Percentiles rank a stretch among this genome's conserved stretches.
Evolutionary conservation across 75 land plant species (phyloP).

Genomic region (Sequoia sempervirens): DNA sequence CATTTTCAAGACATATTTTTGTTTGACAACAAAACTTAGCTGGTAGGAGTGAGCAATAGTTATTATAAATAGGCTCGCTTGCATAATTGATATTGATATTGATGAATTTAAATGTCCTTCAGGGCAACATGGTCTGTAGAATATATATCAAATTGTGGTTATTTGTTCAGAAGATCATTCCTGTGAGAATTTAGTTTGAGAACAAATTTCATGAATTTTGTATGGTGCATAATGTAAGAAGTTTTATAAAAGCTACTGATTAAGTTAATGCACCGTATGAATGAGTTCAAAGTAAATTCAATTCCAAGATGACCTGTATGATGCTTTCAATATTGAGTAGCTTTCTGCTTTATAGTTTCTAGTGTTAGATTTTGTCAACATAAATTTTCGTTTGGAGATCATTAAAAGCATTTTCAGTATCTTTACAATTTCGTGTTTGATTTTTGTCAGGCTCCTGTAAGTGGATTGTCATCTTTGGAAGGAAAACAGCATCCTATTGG

Average conservation of each 20-base stretch:
- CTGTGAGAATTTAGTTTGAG: not conserved
- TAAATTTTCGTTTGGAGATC: not conserved
- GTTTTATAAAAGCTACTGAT: not conserved
- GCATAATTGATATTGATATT: not conserved
- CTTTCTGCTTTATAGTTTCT: not conserved
- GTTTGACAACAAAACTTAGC: not conserved
- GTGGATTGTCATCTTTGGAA: slow-evolving; percentile 10
- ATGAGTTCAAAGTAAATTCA: not conserved
- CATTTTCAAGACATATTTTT: not conserved
- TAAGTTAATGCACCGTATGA: not conserved
- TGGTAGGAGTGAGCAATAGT: not conserved
- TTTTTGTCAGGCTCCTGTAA: slow-evolving; percentile 5
- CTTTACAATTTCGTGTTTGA: not conserved
- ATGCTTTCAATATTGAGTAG: not conserved
- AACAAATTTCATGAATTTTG: not conserved
- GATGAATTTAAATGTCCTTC: not conserved
- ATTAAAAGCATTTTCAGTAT: not conserved
- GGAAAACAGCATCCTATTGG: not conserved
- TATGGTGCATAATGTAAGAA: not conserved
- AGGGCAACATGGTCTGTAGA: not conserved
- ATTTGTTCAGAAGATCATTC: not conserved
- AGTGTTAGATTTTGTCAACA: not conserved
- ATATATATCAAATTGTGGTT: not conserved
- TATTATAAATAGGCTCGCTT: not conserved
- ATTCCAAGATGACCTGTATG: not conserved